Evolutionary conservation across 1,139 yeast genomes (phyloP), one percentile per base, ranked within the genome.

Genomic region (Hemisphaericaspora xylanilytica): DNA sequence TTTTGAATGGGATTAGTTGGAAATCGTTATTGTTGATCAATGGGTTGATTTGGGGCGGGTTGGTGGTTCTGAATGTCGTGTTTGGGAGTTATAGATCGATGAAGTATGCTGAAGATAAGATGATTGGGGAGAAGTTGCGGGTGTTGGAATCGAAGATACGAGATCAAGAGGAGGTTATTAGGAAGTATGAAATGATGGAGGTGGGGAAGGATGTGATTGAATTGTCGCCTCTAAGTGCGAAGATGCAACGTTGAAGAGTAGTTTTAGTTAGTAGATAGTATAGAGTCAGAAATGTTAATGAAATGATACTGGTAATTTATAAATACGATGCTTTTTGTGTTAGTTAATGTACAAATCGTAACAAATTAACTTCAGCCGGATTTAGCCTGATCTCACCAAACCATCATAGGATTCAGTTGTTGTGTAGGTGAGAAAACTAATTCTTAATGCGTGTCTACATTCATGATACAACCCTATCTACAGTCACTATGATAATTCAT

Each of bases 1-100:
- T 88, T 49, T 65, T 87, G 29, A 76, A 74, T 42, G 89, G 89
- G 1, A 79, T 88, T 30, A 78, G 85, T 28, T 81, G 88, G 81
- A 87, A 85, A 57, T 72, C 92, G 3, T 69, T 86, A 56, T 50
- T 77, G 3, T 75, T 82, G 40, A 33, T 40, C 14, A 35, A 35
- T 35, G 22, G 18, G 7, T 35, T 35, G 11, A 40, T 57, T 15
- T 48, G 56, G 33, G 61, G 61, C 3, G 53, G 58, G 15, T 42
- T 57, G 16, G 37, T 52, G 6, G 36, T 52, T 4, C 53, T 59
- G 5, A 58, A 58, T 33, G 33, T 51, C 2, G 55, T 56, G 3
- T 56, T 57, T 38, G 52, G 50, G 20, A 50, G 48, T 21, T 57
- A 56, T 39, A 46, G 61, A 37, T 4, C 33, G 3, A n/a, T 16